These are phyloP conservation scores for Flaveria robusta DNA, from an alignment of 129 eudicot genomes.

Conservation along the genomic window DNA sequence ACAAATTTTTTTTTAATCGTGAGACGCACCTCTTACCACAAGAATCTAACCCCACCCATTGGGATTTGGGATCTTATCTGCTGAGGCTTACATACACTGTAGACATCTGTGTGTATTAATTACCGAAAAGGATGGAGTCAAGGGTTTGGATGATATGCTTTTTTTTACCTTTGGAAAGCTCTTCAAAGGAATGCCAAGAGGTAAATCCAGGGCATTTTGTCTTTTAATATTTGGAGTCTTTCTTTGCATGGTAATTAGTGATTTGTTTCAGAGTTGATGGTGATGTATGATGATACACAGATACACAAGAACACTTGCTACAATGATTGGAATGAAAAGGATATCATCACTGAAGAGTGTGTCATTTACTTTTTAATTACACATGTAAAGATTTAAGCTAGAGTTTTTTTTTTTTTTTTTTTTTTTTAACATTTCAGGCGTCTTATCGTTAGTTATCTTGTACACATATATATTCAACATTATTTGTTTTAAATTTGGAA, in stretches of 20 bases:
- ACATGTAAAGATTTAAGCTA: too few relatives aligned
- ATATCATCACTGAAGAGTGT: background rate
- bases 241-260: slow-evolving; percentile 41
- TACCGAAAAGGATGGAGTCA: slow-evolving; percentile 15
- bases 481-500: too few relatives aligned
- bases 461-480: too few relatives aligned
- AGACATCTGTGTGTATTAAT: too few relatives aligned
- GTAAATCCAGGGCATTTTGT: slow-evolving; percentile 36
- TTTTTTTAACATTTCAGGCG: too few relatives aligned
- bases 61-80: too few relatives aligned
- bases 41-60: too few relatives aligned
- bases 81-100: too few relatives aligned
- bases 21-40: too few relatives aligned
- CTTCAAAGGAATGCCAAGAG: slow-evolving; percentile 18
- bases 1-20: too few relatives aligned
- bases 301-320: slow-evolving; percentile 16
- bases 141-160: slow-evolving; percentile 17
- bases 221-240: slow-evolving; percentile 25
- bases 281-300: slow-evolving; percentile 22
- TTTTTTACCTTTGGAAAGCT: background rate
- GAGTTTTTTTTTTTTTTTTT: too few relatives aligned
- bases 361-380: background rate
- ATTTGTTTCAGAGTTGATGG: slow-evolving; percentile 32
- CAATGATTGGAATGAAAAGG: slow-evolving; percentile 32
- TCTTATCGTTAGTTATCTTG: too few relatives aligned